Conservation (phyloP, 805 yeast genomes). For the Lachancea nothofagi region DNA sequence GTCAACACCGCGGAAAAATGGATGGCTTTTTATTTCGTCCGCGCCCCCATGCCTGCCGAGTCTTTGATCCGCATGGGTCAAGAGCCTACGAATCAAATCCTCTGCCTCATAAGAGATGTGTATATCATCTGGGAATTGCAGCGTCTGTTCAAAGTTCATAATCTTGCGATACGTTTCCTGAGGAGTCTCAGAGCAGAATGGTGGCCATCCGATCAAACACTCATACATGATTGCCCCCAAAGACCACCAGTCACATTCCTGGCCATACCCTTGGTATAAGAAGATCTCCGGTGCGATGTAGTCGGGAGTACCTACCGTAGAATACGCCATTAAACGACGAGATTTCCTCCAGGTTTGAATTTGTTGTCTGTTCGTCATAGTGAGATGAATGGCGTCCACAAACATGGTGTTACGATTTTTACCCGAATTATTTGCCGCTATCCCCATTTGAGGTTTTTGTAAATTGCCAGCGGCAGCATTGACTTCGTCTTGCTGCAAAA, state of each 20-base stretch:
- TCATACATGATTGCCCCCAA: slow-evolving; percentile 95
- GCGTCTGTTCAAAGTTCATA: slow-evolving; percentile 82
- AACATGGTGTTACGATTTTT: slow-evolving; percentile 68
- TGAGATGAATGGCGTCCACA: slow-evolving; percentile 91
- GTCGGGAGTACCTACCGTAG: slow-evolving; percentile 95
- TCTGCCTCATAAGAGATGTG: slow-evolving; percentile 86
- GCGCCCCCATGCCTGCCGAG: slow-evolving; percentile 90
- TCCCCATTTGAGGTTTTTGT: slow-evolving; percentile 33
- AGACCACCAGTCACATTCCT: slow-evolving; percentile 98
- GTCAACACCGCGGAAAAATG: slow-evolving; percentile 92
- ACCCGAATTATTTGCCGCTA: slow-evolving; percentile 11
- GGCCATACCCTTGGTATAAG: slow-evolving; percentile 89
- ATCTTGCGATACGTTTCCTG: slow-evolving; percentile 91
- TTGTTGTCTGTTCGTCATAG: slow-evolving; percentile 91
- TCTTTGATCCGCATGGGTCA: slow-evolving; percentile 74
- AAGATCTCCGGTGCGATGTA: slow-evolving; percentile 95
- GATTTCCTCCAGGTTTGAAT: slow-evolving; percentile 95
- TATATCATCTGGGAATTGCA: slow-evolving; percentile 85
- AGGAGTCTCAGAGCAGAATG: slow-evolving; percentile 91
- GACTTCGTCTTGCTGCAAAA: slow-evolving; percentile 59
- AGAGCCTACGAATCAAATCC: slow-evolving; percentile 70
- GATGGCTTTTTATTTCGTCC: slow-evolving; percentile 82
- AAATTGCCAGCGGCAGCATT: slow-evolving; percentile 27
- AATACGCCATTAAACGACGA: slow-evolving; percentile 87
- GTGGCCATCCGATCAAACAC: slow-evolving; percentile 96